Percentiles rank a stretch among this genome's conserved stretches.
Conservation (phyloP, 352 stramenopile species). For the Detonula confervacea region DNA sequence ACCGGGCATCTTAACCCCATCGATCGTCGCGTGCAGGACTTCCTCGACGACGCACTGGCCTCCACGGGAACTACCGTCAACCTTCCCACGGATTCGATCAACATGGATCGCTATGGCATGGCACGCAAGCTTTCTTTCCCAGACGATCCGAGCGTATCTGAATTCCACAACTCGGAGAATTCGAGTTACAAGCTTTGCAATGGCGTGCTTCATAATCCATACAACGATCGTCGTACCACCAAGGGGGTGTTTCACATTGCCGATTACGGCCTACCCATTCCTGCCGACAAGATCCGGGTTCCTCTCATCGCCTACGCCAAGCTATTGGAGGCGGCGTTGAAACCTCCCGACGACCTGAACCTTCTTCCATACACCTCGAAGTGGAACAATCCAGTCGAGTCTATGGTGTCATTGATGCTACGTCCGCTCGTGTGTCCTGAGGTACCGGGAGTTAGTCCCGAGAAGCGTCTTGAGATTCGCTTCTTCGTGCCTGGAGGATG, state of each 20-base stretch:
- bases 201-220: conserved; percentile 61
- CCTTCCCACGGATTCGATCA: conserved; percentile 47
- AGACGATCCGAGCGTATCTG: conserved; percentile 38
- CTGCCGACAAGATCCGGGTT: conserved; percentile 63
- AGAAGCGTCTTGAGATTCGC: conserved; percentile 64
- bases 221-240: conserved; percentile 62
- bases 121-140: conserved; percentile 59
- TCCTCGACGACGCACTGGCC: conserved; percentile 56
- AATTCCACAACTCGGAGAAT: conserved; percentile 64
- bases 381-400: conserved; percentile 58
- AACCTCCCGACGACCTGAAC: conserved; percentile 59
- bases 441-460: conserved; percentile 53
- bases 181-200: conserved; percentile 54
- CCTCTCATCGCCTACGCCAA: conserved; percentile 58
- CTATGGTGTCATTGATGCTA: conserved; percentile 61
- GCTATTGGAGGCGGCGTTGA: conserved; percentile 60
- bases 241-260: conserved; percentile 70
- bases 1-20: conserved; percentile 53
- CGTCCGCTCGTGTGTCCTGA: conserved; percentile 61
- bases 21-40: conserved; percentile 63
- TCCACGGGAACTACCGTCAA: conserved; percentile 49
- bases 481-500: conserved; percentile 68
- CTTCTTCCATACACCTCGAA: conserved; percentile 59
- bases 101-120: conserved; percentile 63
- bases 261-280: conserved; percentile 62